These are phyloP conservation scores for Vanilla planifolia DNA, from an alignment of 106 monocot genomes.

Conservation along the genomic window DNA sequence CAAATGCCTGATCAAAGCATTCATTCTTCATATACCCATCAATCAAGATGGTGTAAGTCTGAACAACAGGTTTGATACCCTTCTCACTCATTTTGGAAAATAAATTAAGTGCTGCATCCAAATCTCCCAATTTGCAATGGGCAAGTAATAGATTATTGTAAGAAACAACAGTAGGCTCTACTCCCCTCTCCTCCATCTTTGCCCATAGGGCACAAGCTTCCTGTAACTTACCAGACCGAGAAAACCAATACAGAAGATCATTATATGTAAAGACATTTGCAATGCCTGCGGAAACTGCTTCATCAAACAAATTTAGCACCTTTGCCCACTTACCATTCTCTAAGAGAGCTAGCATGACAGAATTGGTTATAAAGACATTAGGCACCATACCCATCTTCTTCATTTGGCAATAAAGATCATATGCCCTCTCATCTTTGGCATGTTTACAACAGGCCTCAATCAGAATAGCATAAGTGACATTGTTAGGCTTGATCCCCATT, in stretches of 20 bases:
- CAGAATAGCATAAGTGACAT: constrained; percentile 38
- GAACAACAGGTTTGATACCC: constrained; percentile 33
- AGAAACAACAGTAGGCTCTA: constrained; percentile 39
- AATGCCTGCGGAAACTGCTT: constrained; percentile 26
- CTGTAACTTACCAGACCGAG: constrained; percentile 21
- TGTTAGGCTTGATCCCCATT: constrained; percentile 35
- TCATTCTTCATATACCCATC: constrained; percentile 41
- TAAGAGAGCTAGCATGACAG: constrained; percentile 29
- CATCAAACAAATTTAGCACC: constrained; percentile 41
- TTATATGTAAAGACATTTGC: constrained; percentile 53
- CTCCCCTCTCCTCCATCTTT: constrained; percentile 45
- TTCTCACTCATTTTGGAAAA: constrained; percentile 41
- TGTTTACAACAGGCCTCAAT: constrained; percentile 43
- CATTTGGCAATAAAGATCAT: constrained; percentile 59
- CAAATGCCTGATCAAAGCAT: constrained; percentile 29
- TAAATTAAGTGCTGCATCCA: constrained; percentile 35
- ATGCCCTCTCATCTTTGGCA: constrained; percentile 38
- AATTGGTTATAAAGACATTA: constrained; percentile 25
- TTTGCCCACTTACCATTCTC: constrained; percentile 23
- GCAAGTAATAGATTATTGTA: constrained; percentile 55
- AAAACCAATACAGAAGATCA: constrained; percentile 55
- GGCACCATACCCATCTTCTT: constrained; percentile 33
- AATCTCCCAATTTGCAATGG: constrained; percentile 33
- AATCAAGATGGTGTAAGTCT: constrained; percentile 54
- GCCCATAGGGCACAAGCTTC: constrained; percentile 52